These are phyloP conservation scores for Dactylellina drechsleri DNA, from an alignment of 2,329 filamentous ascomycete genomes.

Conservation along the genomic window DNA sequence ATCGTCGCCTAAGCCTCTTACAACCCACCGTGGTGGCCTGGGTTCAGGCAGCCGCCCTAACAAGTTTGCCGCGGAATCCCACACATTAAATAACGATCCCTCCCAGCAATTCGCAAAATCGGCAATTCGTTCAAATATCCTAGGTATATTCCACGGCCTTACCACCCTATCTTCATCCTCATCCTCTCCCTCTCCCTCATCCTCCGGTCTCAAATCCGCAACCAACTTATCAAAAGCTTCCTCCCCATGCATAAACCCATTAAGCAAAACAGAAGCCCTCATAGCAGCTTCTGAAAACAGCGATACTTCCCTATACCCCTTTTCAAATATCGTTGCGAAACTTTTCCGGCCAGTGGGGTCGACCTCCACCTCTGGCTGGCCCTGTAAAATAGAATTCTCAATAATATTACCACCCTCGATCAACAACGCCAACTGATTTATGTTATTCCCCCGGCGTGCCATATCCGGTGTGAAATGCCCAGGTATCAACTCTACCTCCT, in stretches of 20 bases:
- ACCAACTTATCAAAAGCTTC: conserved; percentile 5
- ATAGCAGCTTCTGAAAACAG: neutral
- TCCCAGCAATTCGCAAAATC: conserved; percentile 17
- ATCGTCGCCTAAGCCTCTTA: neutral
- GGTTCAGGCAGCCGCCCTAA: conserved; percentile 12
- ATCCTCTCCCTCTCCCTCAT: neutral
- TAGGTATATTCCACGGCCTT: conserved; percentile 9
- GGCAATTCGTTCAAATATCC: conserved; percentile 17
- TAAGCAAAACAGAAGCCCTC: neutral
- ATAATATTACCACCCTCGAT: conserved; percentile 7
- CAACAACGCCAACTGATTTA: conserved; percentile 6
- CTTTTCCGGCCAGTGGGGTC: neutral
- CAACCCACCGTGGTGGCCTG: neutral
- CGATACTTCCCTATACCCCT: neutral
- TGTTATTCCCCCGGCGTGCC: neutral
- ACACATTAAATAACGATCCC: conserved; percentile 5
- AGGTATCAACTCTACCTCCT: neutral
- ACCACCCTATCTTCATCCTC: neutral
- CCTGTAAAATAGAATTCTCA: neutral
- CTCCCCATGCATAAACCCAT: conserved; percentile 8
- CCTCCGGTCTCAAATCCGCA: conserved; percentile 1
- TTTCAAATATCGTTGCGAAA: conserved; percentile 6
- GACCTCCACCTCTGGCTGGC: neutral
- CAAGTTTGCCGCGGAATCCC: conserved; percentile 10
- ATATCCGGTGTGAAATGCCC: neutral